Evolutionary conservation across 1,139 yeast genomes (phyloP).

Genomic region (Fermentozyma sake): DNA sequence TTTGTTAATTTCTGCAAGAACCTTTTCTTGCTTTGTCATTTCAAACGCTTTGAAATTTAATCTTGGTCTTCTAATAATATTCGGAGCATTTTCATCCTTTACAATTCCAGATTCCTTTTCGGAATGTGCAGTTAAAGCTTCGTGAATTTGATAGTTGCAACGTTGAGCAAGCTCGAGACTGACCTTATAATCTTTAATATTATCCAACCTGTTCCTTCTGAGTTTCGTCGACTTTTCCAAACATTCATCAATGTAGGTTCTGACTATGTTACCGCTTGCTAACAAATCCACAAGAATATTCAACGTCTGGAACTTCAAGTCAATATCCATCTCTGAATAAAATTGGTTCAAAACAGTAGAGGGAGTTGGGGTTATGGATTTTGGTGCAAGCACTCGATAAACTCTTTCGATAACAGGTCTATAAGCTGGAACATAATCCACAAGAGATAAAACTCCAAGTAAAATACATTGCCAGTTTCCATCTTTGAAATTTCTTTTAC

Average conservation of each 20-base stretch:
- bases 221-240: constrained; percentile 60
- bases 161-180: constrained; percentile 48
- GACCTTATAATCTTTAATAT: constrained; percentile 55
- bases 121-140: constrained; percentile 15
- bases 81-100: constrained; percentile 2
- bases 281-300: constrained; percentile 55
- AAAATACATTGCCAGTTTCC: constrained; percentile 83
- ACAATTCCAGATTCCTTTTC: not conserved
- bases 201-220: constrained; percentile 67
- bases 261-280: constrained; percentile 53
- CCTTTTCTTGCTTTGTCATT: constrained; percentile 47
- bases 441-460: constrained; percentile 63
- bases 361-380: constrained; percentile 45
- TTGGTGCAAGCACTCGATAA: constrained; percentile 55
- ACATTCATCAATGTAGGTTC: constrained; percentile 64
- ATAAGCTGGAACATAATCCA: constrained; percentile 57
- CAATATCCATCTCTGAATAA: constrained; percentile 42
- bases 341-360: constrained; percentile 48
- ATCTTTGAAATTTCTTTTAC: constrained; percentile 70
- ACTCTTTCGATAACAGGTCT: constrained; percentile 41
- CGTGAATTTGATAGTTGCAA: constrained; percentile 36
- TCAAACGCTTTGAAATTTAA: constrained; percentile 33
- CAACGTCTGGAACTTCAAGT: constrained; percentile 49
- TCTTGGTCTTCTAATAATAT: constrained; percentile 18
- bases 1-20: constrained; percentile 40